These are phyloP conservation scores for Pseudonectria foliicola DNA, from an alignment of 2,329 filamentous ascomycete species.

Conservation along the genomic window DNA sequence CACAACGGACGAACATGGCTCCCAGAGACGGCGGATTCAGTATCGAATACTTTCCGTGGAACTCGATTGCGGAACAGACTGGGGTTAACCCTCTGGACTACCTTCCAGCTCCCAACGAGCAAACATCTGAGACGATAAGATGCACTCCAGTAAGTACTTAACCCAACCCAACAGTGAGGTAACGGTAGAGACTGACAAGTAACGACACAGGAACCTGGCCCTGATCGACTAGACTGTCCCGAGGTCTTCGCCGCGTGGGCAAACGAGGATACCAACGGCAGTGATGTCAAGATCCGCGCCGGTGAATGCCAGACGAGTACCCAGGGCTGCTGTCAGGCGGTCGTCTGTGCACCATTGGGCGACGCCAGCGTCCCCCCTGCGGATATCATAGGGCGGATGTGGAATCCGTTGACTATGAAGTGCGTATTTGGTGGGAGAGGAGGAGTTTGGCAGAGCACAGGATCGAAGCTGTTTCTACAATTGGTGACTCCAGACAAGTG, in stretches of 20 bases:
- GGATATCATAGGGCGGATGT: conserved; percentile 13
- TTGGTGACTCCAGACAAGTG: no score
- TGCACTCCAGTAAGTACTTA: conserved; percentile 9
- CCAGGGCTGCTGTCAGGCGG: conserved; percentile 6
- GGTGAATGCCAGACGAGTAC: conserved; percentile 10
- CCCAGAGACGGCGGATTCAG: not conserved
- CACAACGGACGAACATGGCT: not conserved
- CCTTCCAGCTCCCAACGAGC: not conserved
- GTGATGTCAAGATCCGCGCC: no score
- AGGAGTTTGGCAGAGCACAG: conserved; percentile 14
- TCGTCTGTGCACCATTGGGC: conserved; percentile 9
- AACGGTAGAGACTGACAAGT: not conserved
- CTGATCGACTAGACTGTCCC: conserved; percentile 13
- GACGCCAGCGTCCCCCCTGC: conserved; percentile 2
- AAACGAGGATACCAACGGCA: conserved; percentile 4
- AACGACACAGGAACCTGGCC: conserved; percentile 8
- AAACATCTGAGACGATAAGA: conserved; percentile 7
- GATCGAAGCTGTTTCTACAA: conserved; percentile 3
- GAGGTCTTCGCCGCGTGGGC: conserved; percentile 12
- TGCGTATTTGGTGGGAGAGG: conserved; percentile 16
- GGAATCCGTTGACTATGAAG: conserved; percentile 15
- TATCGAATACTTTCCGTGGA: conserved; percentile 11
- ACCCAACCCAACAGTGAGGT: no score
- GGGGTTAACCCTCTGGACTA: conserved; percentile 11
- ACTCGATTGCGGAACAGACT: conserved; percentile 5